A percentile compares a stretch with the other conserved stretches of the same genome.
These are phyloP conservation scores for Paralagenidium karlingii DNA, from an alignment of 352 stramenopile species.

Conservation along the genomic window DNA sequence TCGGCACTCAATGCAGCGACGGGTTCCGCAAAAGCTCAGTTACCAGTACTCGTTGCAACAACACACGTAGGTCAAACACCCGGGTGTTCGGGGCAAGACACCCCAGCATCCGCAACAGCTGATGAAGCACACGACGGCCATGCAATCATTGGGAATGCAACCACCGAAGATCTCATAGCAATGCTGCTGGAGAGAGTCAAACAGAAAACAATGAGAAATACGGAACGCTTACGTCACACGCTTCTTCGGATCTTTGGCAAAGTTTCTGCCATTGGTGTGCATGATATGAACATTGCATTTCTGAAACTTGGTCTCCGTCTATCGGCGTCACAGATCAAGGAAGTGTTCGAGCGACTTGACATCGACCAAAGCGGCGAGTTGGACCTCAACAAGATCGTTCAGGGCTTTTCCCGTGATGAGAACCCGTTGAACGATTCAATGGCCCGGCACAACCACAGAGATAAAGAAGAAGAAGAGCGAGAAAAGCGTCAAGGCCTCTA, in stretches of 20 bases:
- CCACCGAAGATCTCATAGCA: conserved; percentile 7
- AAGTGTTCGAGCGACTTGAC: conserved; percentile 61
- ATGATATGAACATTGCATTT: conserved; percentile 42
- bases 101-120: too few species aligned
- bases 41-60: too few species aligned
- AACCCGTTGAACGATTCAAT: conserved; percentile 19
- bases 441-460: not conserved
- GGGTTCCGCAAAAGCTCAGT: too few species aligned
- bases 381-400: conserved; percentile 70
- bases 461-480: not conserved
- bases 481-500: conserved; percentile 21
- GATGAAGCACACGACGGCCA: too few species aligned
- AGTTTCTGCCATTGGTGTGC: conserved; percentile 29
- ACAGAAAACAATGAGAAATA: conserved; percentile 49
- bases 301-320: conserved; percentile 39
- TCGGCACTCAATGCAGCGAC: too few species aligned
- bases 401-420: conserved; percentile 66
- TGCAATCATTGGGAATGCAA: not conserved
- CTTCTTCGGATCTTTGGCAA: conserved; percentile 56
- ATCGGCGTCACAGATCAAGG: conserved; percentile 26
- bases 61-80: too few species aligned
- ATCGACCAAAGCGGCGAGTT: conserved; percentile 66
- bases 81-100: too few species aligned
- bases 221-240: conserved; percentile 59
- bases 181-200: conserved; percentile 48